Conservation (phyloP, 2,329 filamentous ascomycete genomes). For the Trichoderma atrobrunneum region DNA sequence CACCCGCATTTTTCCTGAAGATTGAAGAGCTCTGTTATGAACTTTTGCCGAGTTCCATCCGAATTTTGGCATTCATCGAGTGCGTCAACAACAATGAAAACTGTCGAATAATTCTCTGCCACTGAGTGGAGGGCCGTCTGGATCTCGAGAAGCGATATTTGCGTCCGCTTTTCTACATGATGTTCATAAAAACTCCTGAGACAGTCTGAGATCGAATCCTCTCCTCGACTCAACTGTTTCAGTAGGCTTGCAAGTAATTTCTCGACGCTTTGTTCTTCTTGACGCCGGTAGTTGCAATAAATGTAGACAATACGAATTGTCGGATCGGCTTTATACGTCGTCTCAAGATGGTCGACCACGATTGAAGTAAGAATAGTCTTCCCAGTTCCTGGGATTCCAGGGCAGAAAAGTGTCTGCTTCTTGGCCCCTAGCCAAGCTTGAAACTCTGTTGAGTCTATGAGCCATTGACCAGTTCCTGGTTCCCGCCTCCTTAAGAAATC, state of each 20-base stretch:
- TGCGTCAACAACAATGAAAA: background rate
- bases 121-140: background rate
- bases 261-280: constrained; percentile 26
- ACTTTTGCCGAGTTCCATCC: background rate
- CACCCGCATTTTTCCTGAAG: background rate
- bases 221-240: background rate
- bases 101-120: background rate
- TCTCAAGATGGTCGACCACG: constrained; percentile 40
- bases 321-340: constrained; percentile 23
- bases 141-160: background rate
- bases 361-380: constrained; percentile 47
- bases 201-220: background rate
- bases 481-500: constrained; percentile 38
- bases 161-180: background rate
- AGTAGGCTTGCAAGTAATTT: background rate
- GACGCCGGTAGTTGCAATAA: constrained; percentile 42
- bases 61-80: background rate
- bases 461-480: constrained; percentile 43
- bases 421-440: constrained; percentile 29
- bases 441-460: constrained; percentile 40
- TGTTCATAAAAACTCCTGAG: background rate
- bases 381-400: constrained; percentile 46
- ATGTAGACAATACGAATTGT: constrained; percentile 41
- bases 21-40: background rate
- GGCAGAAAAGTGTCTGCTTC: constrained; percentile 41